Evolutionary conservation across 768 basidiomycete species (phyloP).

Genomic region (Boletus vermiculosoides): DNA sequence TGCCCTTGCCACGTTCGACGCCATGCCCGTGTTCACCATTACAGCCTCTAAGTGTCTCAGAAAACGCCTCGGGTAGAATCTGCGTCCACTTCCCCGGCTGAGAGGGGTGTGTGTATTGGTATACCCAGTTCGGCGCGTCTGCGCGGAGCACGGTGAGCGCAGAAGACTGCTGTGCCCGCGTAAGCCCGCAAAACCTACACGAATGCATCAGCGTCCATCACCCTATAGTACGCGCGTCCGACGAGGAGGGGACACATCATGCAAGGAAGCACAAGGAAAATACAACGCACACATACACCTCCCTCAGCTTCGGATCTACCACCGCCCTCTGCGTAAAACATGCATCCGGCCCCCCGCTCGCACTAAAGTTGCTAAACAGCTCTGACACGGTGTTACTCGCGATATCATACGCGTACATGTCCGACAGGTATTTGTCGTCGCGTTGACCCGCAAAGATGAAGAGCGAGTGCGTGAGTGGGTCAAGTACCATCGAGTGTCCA

Average conservation of each 20-base stretch:
- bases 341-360: slow-evolving; percentile 63
- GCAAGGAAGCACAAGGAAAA: background rate
- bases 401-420: slow-evolving; percentile 76
- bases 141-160: slow-evolving; percentile 43
- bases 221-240: no score
- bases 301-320: slow-evolving; percentile 57
- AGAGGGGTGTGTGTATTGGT: slow-evolving; percentile 50
- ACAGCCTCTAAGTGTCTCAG: background rate
- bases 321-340: slow-evolving; percentile 76
- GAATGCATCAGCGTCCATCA: background rate
- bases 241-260: background rate
- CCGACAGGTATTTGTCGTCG: slow-evolving; percentile 63
- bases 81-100: slow-evolving; percentile 65
- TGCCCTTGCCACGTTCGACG: background rate
- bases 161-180: slow-evolving; percentile 39
- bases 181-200: slow-evolving; percentile 61
- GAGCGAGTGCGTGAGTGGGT: slow-evolving; percentile 53
- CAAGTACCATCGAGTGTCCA: slow-evolving; percentile 83
- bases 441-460: slow-evolving; percentile 76
- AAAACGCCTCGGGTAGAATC: slow-evolving; percentile 43
- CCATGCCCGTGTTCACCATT: background rate
- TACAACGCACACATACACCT: slow-evolving; percentile 67
- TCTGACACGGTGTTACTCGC: slow-evolving; percentile 55
- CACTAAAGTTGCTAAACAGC: slow-evolving; percentile 60
- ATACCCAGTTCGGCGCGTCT: slow-evolving; percentile 65